A percentile compares a stretch with the other conserved stretches of the same genome.
phyloP scores from a whole-genome alignment of 345 rosid species.

The Arabidopsis thaliana region TAIR10.1 NC_003071.7:11585001-11585500 shows the following conservation, averaged over 20 bases:
- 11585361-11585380: slow-evolving; percentile 26
- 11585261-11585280: slow-evolving; percentile 25
- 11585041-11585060: slow-evolving; percentile 89
- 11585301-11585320: slow-evolving; percentile 13
- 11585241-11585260: slow-evolving; percentile 28
- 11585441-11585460: slow-evolving; percentile 74
- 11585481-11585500: slow-evolving; percentile 96
- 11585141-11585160: slow-evolving; percentile 63
- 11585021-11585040: slow-evolving; percentile 68
- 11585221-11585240: slow-evolving; percentile 24
- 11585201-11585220: slow-evolving; percentile 33
- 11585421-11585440: slow-evolving; percentile 61
- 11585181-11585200: slow-evolving; percentile 17
- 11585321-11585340: slow-evolving; percentile 18
- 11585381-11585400: slow-evolving; percentile 13
- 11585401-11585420: slow-evolving; percentile 14
- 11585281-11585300: not conserved
- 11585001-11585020: slow-evolving; percentile 42
- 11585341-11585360: slow-evolving; percentile 20
- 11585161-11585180: slow-evolving; percentile 30
- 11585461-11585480: slow-evolving; percentile 93
- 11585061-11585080: slow-evolving; percentile 90
- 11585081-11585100: slow-evolving; percentile 92
- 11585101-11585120: slow-evolving; percentile 84
- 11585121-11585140: slow-evolving; percentile 78